Evolutionary conservation across 331 rosid species (phyloP).

Genomic region (Rhamnella rubrinervis): DNA sequence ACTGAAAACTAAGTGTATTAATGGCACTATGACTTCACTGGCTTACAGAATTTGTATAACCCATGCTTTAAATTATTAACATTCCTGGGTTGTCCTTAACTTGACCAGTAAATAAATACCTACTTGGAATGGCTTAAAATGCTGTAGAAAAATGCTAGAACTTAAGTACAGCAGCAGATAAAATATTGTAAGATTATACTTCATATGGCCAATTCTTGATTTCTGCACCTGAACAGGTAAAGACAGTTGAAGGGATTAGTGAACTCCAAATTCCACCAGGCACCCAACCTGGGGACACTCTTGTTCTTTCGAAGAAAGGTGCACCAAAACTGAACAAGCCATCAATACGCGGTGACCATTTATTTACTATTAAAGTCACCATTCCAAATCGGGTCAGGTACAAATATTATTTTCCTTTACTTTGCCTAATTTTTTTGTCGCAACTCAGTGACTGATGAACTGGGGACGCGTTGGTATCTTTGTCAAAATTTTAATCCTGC

Average conservation of each 20-base stretch:
- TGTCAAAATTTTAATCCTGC: background rate
- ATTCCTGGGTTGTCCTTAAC: too few species aligned
- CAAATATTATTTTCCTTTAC: constrained; percentile 2
- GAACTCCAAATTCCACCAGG: constrained; percentile 86
- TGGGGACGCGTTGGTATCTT: background rate
- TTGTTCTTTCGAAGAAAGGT: constrained; percentile 85
- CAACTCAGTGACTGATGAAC: background rate
- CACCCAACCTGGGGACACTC: constrained; percentile 87
- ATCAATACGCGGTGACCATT: constrained; percentile 90
- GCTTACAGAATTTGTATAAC: too few species aligned
- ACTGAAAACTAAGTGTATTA: too few species aligned
- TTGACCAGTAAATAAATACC: too few species aligned
- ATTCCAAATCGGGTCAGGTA: constrained; percentile 91
- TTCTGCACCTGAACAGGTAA: constrained; percentile 55
- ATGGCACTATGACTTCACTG: too few species aligned
- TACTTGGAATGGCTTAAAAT: too few species aligned
- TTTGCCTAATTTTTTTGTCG: background rate
- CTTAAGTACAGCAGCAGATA: background rate
- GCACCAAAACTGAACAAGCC: constrained; percentile 86
- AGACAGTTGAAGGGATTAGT: constrained; percentile 81
- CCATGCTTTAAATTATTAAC: too few species aligned
- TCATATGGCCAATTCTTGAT: constrained; percentile 17
- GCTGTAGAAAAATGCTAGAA: background rate
- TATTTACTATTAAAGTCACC: constrained; percentile 79
- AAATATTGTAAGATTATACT: background rate